Evolutionary conservation across 1,284 basidiomycete species (phyloP).

Genomic region (Moesziomyces parantarcticus): DNA sequence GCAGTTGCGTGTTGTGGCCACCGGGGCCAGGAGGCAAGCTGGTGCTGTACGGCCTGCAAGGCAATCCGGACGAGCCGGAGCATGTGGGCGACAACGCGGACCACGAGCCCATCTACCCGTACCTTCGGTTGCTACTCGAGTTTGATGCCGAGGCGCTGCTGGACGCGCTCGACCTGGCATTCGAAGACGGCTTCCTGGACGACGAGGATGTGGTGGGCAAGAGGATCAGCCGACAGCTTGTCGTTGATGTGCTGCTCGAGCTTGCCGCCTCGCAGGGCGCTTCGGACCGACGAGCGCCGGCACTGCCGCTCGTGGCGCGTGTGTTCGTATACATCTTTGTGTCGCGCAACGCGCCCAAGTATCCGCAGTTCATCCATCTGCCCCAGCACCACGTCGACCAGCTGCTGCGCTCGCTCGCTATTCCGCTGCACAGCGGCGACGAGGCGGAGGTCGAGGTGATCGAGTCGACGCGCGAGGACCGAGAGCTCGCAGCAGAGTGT

Average conservation of each 20-base stretch:
- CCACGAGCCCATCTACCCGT: conserved; percentile 76
- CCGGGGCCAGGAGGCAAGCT: conserved; percentile 77
- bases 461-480: conserved; percentile 81
- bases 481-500: conserved; percentile 93
- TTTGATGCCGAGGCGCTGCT: conserved; percentile 96
- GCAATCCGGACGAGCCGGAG: conserved; percentile 71
- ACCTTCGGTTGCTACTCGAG: conserved; percentile 81
- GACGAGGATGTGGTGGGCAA: conserved; percentile 71
- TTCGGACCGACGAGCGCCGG: conserved; percentile 3
- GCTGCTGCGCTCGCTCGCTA: conserved; percentile 81
- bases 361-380: conserved; percentile 86
- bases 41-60: conserved; percentile 72
- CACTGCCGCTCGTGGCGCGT: conserved; percentile 25
- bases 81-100: conserved; percentile 75
- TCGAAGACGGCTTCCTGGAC: conserved; percentile 91
- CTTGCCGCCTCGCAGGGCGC: conserved; percentile 68
- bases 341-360: conserved; percentile 95
- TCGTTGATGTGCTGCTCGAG: conserved; percentile 87
- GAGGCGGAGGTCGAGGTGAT: conserved; percentile 8
- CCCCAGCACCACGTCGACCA: conserved; percentile 77
- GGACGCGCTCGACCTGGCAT: conserved; percentile 91
- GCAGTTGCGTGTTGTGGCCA: conserved; percentile 83
- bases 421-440: conserved; percentile 74
- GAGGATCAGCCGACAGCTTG: conserved; percentile 78
- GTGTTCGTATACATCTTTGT: conserved; percentile 95